A percentile compares a stretch with the other conserved stretches of the same genome.
These are phyloP conservation scores for Themeda triandra DNA, from an alignment of 176 grass and related monocot genomes.

Conservation along the genomic window DNA sequence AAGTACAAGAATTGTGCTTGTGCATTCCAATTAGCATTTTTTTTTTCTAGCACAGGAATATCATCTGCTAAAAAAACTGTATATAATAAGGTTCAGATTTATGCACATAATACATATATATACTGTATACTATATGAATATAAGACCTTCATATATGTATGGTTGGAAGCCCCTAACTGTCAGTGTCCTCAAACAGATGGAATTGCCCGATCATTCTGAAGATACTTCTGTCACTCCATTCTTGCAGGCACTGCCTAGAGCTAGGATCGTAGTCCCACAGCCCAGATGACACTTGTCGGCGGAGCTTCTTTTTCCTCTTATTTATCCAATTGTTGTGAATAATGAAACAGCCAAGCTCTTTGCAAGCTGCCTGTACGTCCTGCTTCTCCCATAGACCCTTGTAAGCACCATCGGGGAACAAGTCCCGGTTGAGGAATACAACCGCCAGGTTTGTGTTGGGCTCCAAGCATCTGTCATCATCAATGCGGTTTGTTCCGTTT, in stretches of 20 bases:
- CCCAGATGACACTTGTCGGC: conserved; percentile 56
- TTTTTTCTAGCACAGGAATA: no score
- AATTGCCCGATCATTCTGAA: background rate
- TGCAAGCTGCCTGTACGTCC: conserved; percentile 38
- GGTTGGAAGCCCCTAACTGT: background rate
- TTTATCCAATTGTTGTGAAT: conserved; percentile 92
- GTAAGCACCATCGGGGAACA: conserved; percentile 87
- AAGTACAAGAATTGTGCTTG: no score
- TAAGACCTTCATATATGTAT: no score
- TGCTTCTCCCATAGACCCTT: conserved; percentile 55
- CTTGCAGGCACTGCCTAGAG: conserved; percentile 66
- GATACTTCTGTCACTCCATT: conserved; percentile 34
- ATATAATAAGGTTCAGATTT: no score
- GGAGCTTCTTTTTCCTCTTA: conserved; percentile 67
- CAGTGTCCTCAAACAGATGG: background rate
- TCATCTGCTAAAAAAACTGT: no score
- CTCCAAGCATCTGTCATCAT: conserved; percentile 50
- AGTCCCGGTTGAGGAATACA: conserved; percentile 54
- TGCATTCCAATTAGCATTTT: no score
- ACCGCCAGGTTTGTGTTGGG: conserved; percentile 58
- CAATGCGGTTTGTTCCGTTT: conserved; percentile 47
- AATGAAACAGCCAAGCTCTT: conserved; percentile 52
- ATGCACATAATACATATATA: no score
- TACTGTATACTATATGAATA: no score
- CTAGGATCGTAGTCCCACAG: conserved; percentile 80